Conservation (phyloP, 148 eudicot genomes). For the Diospyros lotus region DNA sequence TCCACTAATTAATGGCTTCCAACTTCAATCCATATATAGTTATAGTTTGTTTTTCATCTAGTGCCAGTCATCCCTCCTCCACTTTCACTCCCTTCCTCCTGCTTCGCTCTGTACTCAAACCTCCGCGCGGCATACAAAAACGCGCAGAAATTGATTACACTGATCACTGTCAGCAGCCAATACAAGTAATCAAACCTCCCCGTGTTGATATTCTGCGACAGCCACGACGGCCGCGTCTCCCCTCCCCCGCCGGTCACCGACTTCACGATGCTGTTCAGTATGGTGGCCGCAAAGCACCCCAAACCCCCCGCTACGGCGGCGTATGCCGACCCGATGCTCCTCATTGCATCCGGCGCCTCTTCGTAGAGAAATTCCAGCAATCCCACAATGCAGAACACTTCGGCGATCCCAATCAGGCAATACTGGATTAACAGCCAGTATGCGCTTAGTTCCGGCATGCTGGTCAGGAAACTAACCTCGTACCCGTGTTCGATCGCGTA, state of each 20-base stretch:
- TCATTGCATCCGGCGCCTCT: conserved; percentile 95
- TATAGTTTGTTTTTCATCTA: too few relatives aligned
- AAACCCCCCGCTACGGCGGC: conserved; percentile 91
- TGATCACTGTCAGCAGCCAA: conserved; percentile 71
- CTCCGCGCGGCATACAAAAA: conserved; percentile 55
- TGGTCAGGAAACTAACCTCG: conserved; percentile 52
- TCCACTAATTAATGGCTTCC: too few relatives aligned
- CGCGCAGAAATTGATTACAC: conserved; percentile 57
- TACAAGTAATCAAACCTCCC: conserved; percentile 80
- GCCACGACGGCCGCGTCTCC: conserved; percentile 50
- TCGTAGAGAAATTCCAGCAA: conserved; percentile 80
- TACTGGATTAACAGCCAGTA: conserved; percentile 88
- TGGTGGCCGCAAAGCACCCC: conserved; percentile 79
- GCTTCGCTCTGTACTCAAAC: conserved; percentile 56
- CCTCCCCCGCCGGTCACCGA: conserved; percentile 40
- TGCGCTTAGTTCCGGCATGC: conserved; percentile 75
- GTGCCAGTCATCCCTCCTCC: too few relatives aligned
- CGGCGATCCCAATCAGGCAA: conserved; percentile 87
- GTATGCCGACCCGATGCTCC: conserved; percentile 89
- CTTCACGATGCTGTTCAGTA: conserved; percentile 60
- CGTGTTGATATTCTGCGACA: conserved; percentile 84
- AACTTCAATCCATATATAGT: too few relatives aligned
- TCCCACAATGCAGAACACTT: conserved; percentile 85
- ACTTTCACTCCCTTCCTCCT: conserved; percentile 8
- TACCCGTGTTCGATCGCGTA: conserved; percentile 60